These are phyloP conservation scores for Nicotiana attenuata DNA, from an alignment of 257 asterid genomes.

Conservation along the genomic window DNA sequence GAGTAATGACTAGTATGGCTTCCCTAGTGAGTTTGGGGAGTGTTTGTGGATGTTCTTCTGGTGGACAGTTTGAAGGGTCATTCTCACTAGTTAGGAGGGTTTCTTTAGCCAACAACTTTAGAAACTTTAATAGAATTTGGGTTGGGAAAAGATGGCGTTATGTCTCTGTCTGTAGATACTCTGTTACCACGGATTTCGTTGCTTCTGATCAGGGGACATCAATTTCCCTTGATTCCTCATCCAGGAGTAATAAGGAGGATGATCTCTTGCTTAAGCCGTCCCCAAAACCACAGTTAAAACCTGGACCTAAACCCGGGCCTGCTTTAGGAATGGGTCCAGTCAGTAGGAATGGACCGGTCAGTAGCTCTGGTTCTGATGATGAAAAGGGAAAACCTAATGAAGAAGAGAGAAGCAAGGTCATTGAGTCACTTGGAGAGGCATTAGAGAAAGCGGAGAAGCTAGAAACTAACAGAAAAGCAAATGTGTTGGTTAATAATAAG, in stretches of 20 bases:
- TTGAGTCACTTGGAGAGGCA: conserved; percentile 82
- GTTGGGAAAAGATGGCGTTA: conserved; percentile 62
- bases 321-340: conserved; percentile 25
- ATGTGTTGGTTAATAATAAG: conserved; percentile 42
- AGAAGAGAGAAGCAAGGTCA: conserved; percentile 59
- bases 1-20: conserved; percentile 74
- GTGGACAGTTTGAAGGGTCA: conserved; percentile 74
- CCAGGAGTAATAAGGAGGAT: conserved; percentile 39
- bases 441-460: conserved; percentile 88
- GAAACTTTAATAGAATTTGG: conserved; percentile 47
- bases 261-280: conserved; percentile 70
- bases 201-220: conserved; percentile 80
- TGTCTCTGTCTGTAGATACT: conserved; percentile 77
- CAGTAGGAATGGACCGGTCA: conserved; percentile 36
- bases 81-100: conserved; percentile 57
- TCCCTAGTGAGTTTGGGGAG: conserved; percentile 93
- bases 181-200: conserved; percentile 68
- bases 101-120: conserved; percentile 40
- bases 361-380: conserved; percentile 28
- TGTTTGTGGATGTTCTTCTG: conserved; percentile 54
- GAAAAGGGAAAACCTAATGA: conserved; percentile 30
- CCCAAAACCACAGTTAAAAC: conserved; percentile 71
- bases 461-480: conserved; percentile 50
- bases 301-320: conserved; percentile 44
- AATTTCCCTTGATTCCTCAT: conserved; percentile 66